Evolutionary conservation across 441 rosid genomes (phyloP).

Genomic region (Populus hybrid): DNA sequence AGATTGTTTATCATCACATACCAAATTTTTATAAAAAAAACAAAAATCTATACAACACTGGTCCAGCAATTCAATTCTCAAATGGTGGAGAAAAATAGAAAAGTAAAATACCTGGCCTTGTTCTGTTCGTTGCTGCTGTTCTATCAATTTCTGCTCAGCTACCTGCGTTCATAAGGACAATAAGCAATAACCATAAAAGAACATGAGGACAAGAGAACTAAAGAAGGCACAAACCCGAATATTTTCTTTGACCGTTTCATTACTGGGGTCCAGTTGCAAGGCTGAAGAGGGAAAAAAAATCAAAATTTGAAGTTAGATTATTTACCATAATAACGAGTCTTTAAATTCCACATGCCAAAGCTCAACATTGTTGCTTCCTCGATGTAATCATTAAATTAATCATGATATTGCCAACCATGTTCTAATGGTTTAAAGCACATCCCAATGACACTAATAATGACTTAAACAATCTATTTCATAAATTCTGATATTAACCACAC

Average conservation of each 20-base stretch:
- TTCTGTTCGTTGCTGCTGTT: constrained; percentile 45
- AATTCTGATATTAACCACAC: not conserved
- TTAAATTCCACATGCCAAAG: not conserved
- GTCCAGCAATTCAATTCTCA: not conserved
- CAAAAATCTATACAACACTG: too few relatives aligned
- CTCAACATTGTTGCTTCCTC: not conserved
- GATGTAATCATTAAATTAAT: not conserved
- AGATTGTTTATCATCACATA: not conserved
- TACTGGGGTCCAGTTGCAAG: constrained; percentile 72
- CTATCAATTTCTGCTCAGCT: constrained; percentile 68
- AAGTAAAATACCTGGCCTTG: constrained; percentile 44
- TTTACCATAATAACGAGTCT: not conserved
- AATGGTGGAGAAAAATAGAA: not conserved
- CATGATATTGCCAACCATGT: not conserved
- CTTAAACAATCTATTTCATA: not conserved
- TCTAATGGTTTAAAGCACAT: not conserved
- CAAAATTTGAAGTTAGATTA: constrained; percentile 17
- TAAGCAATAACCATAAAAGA: constrained; percentile 12
- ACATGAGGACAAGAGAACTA: not conserved
- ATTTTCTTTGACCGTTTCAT: constrained; percentile 69
- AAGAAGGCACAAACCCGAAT: constrained; percentile 47
- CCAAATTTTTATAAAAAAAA: too few relatives aligned
- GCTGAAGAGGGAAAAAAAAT: constrained; percentile 44
- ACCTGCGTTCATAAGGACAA: constrained; percentile 39
- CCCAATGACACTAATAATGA: too few relatives aligned